Evolutionary conservation across 371 early-diverging fungal species (phyloP).

Genomic region (Umbelopsis sp.): DNA sequence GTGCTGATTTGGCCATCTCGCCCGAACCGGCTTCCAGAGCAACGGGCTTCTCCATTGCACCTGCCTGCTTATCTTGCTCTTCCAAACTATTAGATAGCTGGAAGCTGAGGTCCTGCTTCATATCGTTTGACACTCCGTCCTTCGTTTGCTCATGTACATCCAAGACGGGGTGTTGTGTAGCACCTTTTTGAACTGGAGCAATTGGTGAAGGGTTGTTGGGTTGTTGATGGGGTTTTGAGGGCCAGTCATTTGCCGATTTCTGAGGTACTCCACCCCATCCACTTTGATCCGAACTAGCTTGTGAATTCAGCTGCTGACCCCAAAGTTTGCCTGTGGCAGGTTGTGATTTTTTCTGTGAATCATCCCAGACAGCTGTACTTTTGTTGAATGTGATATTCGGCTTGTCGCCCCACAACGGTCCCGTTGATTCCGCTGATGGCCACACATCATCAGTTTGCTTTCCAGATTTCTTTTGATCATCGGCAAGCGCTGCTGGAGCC

Average conservation of each 20-base stretch:
- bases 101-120: background rate
- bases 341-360: background rate
- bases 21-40: background rate
- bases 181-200: background rate
- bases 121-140: background rate
- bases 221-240: background rate
- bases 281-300: background rate
- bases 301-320: background rate
- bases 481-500: too few species aligned
- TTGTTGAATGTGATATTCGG: slow-evolving; percentile 1
- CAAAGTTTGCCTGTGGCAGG: background rate
- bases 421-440: background rate
- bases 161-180: background rate
- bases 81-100: background rate
- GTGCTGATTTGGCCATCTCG: too few species aligned
- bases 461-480: background rate
- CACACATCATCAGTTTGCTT: background rate
- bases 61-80: background rate
- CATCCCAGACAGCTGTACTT: background rate
- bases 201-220: background rate
- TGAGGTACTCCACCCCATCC: slow-evolving; percentile 19
- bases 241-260: background rate
- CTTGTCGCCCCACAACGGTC: slow-evolving; percentile 6
- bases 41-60: background rate
- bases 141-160: background rate